A percentile compares a stretch with the other conserved stretches of the same genome.
These are phyloP conservation scores for Ashbya aceris DNA, from an alignment of 1,139 yeast species.

Conservation along the genomic window DNA sequence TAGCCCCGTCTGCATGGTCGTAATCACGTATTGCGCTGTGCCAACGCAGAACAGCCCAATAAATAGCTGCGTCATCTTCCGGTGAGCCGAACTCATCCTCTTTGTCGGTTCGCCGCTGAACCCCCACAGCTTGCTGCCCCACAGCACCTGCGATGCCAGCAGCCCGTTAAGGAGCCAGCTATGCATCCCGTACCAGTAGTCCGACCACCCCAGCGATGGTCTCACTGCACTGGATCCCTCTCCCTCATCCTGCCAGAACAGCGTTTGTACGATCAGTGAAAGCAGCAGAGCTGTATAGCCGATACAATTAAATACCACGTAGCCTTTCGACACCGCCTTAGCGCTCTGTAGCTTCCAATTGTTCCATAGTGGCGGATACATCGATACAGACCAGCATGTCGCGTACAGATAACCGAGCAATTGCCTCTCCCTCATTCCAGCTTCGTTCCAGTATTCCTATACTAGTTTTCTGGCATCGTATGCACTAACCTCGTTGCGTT, in stretches of 20 bases:
- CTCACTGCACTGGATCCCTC: slow-evolving; percentile 11
- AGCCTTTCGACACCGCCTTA: slow-evolving; percentile 39
- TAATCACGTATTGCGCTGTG: slow-evolving; percentile 12
- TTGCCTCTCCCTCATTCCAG: too few species aligned
- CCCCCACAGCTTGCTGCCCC: slow-evolving; percentile 30
- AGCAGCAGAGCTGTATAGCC: slow-evolving; percentile 37
- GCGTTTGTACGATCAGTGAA: slow-evolving; percentile 34
- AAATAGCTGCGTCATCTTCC: slow-evolving; percentile 18
- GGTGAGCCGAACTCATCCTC: slow-evolving; percentile 22
- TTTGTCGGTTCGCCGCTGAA: slow-evolving; percentile 19
- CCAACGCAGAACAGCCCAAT: slow-evolving; percentile 13
- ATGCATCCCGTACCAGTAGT: slow-evolving; percentile 37
- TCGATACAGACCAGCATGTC: slow-evolving; percentile 33
- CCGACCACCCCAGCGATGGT: slow-evolving; percentile 36
- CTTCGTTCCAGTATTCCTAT: too few species aligned
- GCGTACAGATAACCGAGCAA: slow-evolving; percentile 24
- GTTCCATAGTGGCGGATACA: slow-evolving; percentile 37
- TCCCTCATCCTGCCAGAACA: slow-evolving; percentile 16
- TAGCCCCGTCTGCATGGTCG: slow-evolving; percentile 15
- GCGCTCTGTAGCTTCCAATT: slow-evolving; percentile 34
- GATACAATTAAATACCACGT: slow-evolving; percentile 33
- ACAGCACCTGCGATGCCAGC: slow-evolving; percentile 32
- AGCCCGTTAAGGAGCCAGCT: slow-evolving; percentile 34
- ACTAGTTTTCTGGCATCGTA: too few species aligned
- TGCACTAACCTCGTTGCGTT: too few species aligned